These are phyloP conservation scores for Trypanosoma theileri DNA, from an alignment of 208 protist genomes.

Conservation along the genomic window DNA sequence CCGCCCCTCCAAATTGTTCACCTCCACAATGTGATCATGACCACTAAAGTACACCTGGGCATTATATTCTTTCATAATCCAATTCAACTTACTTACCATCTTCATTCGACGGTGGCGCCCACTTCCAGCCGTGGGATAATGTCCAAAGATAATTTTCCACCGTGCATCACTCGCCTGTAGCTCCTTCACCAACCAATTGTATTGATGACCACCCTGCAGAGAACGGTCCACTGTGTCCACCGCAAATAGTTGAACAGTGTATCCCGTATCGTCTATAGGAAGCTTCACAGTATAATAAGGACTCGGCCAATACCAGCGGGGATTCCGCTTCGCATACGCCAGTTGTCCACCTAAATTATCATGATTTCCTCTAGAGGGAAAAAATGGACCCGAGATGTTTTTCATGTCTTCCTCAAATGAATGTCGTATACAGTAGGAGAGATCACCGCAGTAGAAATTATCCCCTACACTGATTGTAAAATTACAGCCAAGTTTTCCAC, in stretches of 20 bases:
- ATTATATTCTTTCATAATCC: constrained; percentile 26
- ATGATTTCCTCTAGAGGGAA: constrained; percentile 28
- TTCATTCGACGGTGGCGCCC: constrained; percentile 19
- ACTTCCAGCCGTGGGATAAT: constrained; percentile 30
- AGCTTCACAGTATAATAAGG: constrained; percentile 28
- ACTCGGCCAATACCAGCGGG: constrained; percentile 22
- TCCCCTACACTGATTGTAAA: constrained; percentile 31
- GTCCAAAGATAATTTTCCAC: constrained; percentile 35
- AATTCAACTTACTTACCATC: constrained; percentile 5
- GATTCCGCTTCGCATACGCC: constrained; percentile 17
- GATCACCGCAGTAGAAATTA: constrained; percentile 28
- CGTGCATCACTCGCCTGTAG: constrained; percentile 24
- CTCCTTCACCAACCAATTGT: constrained; percentile 16
- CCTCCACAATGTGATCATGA: constrained; percentile 31
- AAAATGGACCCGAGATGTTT: constrained; percentile 28
- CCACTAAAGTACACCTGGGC: constrained; percentile 33
- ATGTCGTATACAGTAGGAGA: constrained; percentile 21
- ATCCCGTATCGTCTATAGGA: constrained; percentile 32
- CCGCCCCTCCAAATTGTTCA: constrained; percentile 28
- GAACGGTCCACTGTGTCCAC: constrained; percentile 8
- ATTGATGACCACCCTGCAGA: constrained; percentile 14
- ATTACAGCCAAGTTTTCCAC: constrained; percentile 23
- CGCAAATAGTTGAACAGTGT: constrained; percentile 31
- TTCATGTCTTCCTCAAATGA: constrained; percentile 31
- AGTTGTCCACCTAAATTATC: constrained; percentile 25